Base-by-base conservation (phyloP, 495 filamentous ascomycete genomes). In the Viridothelium virens region DNA sequence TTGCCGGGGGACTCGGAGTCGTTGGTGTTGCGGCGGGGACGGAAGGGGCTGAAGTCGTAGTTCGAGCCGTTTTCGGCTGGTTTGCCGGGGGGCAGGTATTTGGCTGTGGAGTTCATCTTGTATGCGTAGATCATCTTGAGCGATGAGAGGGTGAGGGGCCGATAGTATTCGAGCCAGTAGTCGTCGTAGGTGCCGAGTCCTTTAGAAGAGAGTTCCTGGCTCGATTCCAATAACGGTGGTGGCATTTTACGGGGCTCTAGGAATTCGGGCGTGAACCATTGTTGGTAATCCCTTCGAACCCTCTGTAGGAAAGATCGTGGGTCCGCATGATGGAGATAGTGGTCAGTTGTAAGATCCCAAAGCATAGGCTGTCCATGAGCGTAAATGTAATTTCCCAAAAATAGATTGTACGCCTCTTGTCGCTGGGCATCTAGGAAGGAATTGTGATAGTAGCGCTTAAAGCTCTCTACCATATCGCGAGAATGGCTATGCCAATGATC, bases 401-500 rank as follows among this genome's bases (percentile, higher is more conserved):
- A 98, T 31, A 98, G 85, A 67, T 98, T 98, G 74, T 97, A 97
- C 0, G 95, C 94, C 74, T 98, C 94, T 77, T 98, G 94, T 50
- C 94, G 86, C 73, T 97, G 94, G 25, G 89, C 89, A 75, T 98
- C 94, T 9, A 97, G 82, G 77, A 98, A 98, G 0, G 92, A 96
- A 75, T 98, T 98, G 75, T 97, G 96, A 78, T 98, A 98, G 78
- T 97, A 98, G 38, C 94, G 86, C 74, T 97, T 98, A 81, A 98
- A 97, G 75, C 91, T 96, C 76, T 98, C 94, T 10, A 98, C 91
- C 94, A 98, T 98, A 75, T 98, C 94, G 53, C 94, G 84, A 6
- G 94, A 96, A 71, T 95, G 91, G 69, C 91, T 96, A 47, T 91
- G 96, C 94, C 94, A 98, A 74, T 97, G 92, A 67, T 97, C 97